Percentiles rank a stretch among this genome's conserved stretches.
Evolutionary conservation across 2,329 filamentous ascomycete genomes (phyloP).

Genomic region (Penicillium psychrosexuale): DNA sequence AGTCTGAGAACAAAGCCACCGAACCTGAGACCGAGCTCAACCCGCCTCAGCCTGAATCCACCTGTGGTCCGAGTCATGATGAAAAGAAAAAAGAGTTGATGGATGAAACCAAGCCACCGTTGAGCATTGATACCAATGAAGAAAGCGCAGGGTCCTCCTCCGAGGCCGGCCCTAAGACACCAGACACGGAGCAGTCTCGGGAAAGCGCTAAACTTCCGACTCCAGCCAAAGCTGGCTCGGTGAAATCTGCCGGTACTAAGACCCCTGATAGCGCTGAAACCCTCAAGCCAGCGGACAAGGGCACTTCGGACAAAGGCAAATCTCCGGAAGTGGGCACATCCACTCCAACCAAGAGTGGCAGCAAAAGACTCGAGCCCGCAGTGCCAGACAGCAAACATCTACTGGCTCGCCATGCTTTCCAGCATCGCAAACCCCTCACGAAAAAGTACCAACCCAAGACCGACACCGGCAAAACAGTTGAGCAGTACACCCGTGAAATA

Average conservation of each 20-base stretch:
- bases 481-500: conserved; percentile 3
- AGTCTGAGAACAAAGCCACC: background rate
- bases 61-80: background rate
- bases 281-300: background rate
- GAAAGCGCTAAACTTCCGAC: background rate
- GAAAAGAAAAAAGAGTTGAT: background rate
- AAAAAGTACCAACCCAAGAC: conserved; percentile 4
- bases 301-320: background rate
- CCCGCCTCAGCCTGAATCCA: background rate
- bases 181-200: conserved; percentile 3
- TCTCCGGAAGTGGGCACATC: background rate
- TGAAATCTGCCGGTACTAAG: background rate
- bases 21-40: background rate
- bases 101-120: background rate
- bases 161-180: background rate
- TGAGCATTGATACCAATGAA: background rate
- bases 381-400: background rate
- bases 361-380: background rate
- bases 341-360: background rate
- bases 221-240: background rate
- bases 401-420: background rate
- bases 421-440: conserved; percentile 5
- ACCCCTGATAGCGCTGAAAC: background rate
- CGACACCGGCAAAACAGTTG: conserved; percentile 2
- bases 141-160: background rate